Conservation (phyloP, 192 early-diverging fungal species). For the Linnemannia zychae region DNA sequence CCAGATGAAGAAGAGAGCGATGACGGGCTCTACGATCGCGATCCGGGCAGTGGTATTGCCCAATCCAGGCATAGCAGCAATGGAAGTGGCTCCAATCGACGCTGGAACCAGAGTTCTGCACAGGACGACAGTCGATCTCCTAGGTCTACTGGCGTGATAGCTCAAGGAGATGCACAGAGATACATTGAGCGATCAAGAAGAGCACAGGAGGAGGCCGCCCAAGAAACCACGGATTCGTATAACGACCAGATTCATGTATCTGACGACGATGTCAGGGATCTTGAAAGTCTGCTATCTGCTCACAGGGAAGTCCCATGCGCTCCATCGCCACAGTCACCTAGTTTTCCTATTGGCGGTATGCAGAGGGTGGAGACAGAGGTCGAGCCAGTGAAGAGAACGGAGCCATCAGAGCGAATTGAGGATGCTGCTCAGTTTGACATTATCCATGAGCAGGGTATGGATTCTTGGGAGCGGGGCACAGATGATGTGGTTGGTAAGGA, state of each 20-base stretch:
- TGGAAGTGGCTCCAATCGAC: not conserved
- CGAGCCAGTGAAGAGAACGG: not conserved
- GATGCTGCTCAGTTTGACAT: not conserved
- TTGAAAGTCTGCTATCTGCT: not conserved
- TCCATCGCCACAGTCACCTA: not conserved
- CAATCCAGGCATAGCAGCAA: not conserved
- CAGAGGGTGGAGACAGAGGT: not conserved
- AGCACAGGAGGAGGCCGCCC: not conserved
- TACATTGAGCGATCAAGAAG: not conserved
- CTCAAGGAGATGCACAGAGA: not conserved
- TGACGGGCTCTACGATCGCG: slow-evolving; percentile 12
- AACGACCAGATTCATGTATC: not conserved
- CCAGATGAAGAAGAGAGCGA: slow-evolving; percentile 31
- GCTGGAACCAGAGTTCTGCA: not conserved
- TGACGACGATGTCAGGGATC: not conserved
- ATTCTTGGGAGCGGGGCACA: not conserved
- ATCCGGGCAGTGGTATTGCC: not conserved
- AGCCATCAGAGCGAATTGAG: not conserved
- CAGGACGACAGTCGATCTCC: not conserved
- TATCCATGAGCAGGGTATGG: not conserved
- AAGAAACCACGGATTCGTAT: not conserved
- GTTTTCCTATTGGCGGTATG: not conserved
- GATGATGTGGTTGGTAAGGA: not conserved
- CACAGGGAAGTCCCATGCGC: not conserved
- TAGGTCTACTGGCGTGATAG: not conserved